Base-by-base conservation (phyloP, 306 rosid genomes). In the Dicorynia guianensis region DNA sequence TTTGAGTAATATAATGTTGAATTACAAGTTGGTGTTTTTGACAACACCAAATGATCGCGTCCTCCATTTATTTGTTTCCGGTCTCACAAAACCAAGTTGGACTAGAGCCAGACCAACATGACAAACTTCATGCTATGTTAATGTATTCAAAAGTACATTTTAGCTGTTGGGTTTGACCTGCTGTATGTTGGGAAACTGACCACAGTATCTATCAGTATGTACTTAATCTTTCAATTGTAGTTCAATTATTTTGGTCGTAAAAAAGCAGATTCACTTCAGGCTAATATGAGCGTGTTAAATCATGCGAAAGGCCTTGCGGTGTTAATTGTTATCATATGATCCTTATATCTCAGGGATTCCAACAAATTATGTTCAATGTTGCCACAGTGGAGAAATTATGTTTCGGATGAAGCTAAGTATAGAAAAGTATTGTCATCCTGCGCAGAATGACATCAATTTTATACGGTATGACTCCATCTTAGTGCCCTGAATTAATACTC, bases 331-430 rank as follows among this genome's bases (percentile, higher is more conserved):
- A 33, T 67, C 46, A 35, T 25, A 34, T 49, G 44, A 35, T 49
- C 14, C 20, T 47, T 66, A 46, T 57, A 49, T 49, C 39, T 67
- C 14, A 12, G 8, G 8, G 47, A 20, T 44, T 63, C 18, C n/a
- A 7, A 36, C 57, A 34, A 73, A 49, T 34, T 48, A 69, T 48
- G 39, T 60, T 48, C 71, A 18, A 62, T 74, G 25, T 49, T 35
- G 15, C 33, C 8, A 3, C 7, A 62, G 25, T 17, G 58, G 46
- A 60, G 30, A 25, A 25, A 25, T 25, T 25, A 25, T 25, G 30
- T 25, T 25, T 25, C 30, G 30, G 30, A 25, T 25, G 30, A 25
- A 25, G 30, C 30, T 25, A 25, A 2, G 30, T 25, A 25, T 25
- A 25, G 30, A 25, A 25, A 25, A 25, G n/a, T n/a, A n/a, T n/a